Percentiles rank a stretch among this genome's conserved stretches.
These are phyloP conservation scores for Colletotrichum spinosum DNA, from an alignment of 2,329 filamentous ascomycete genomes.

Conservation along the genomic window DNA sequence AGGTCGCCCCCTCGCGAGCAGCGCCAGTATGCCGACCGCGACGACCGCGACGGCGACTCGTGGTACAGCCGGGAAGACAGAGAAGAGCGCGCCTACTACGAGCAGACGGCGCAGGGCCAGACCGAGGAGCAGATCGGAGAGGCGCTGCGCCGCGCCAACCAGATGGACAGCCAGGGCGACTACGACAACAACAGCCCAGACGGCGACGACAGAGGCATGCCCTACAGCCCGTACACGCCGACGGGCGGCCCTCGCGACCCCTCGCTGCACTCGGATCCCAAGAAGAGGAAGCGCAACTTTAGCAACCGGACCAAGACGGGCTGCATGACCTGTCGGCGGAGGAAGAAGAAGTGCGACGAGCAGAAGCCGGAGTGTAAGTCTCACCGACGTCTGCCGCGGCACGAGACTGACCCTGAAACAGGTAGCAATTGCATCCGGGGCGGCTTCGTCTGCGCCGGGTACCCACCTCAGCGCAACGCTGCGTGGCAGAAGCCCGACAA, in stretches of 20 bases:
- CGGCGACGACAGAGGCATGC: conserved; percentile 60
- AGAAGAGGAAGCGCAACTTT: conserved; percentile 83
- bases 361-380: conserved; percentile 88
- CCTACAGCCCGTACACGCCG: conserved; percentile 56
- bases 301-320: conserved; percentile 97
- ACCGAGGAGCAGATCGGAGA: conserved; percentile 63
- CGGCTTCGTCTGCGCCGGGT: conserved; percentile 91
- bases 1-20: conserved; percentile 58
- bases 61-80: conserved; percentile 63
- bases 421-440: conserved; percentile 92
- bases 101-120: conserved; percentile 59
- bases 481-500: conserved; percentile 81
- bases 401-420: conserved; percentile 49
- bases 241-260: conserved; percentile 55
- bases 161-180: conserved; percentile 58
- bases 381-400: not conserved
- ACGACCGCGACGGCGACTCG: conserved; percentile 52
- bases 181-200: conserved; percentile 67
- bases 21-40: conserved; percentile 57
- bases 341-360: conserved; percentile 99
- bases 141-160: conserved; percentile 56
- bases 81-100: conserved; percentile 59
- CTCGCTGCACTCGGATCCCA: conserved; percentile 68
- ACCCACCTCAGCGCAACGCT: conserved; percentile 81
- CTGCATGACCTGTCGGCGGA: conserved; percentile 88